Percentiles rank a stretch among this genome's conserved stretches.
Conservation (phyloP, 1,284 basidiomycete genomes). For the Veloboletus limbatus region DNA sequence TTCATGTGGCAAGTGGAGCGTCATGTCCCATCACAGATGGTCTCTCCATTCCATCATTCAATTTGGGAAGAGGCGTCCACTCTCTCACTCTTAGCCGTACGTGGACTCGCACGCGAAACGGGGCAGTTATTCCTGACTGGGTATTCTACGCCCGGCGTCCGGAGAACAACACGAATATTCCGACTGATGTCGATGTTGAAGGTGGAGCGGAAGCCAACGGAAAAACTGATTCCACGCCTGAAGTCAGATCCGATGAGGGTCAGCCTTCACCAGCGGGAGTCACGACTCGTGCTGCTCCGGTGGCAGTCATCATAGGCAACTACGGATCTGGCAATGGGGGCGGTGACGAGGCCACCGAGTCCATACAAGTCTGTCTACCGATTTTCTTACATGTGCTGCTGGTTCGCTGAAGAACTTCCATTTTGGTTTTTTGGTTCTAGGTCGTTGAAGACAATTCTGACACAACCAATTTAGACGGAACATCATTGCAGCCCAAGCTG, state of each 20-base stretch:
- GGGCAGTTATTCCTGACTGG: constrained; percentile 49
- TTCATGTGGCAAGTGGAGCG: background rate
- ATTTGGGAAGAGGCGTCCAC: constrained; percentile 63
- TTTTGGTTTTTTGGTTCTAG: constrained; percentile 16
- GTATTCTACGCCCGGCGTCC: constrained; percentile 39
- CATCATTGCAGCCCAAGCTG: constrained; percentile 9
- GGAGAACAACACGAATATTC: constrained; percentile 9
- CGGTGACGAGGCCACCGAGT: background rate
- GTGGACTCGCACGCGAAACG: constrained; percentile 33
- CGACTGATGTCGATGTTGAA: constrained; percentile 24
- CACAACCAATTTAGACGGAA: background rate
- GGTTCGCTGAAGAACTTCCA: constrained; percentile 16
- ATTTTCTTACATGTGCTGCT: background rate
- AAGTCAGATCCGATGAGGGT: background rate
- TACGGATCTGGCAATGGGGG: background rate
- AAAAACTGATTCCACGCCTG: background rate
- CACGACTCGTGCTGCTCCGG: background rate
- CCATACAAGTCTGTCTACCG: constrained; percentile 25
- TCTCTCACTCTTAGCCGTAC: constrained; percentile 48
- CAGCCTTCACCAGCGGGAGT: background rate
- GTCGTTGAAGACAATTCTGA: background rate
- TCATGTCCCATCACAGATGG: constrained; percentile 53
- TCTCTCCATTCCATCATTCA: constrained; percentile 86
- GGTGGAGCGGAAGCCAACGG: constrained; percentile 11
- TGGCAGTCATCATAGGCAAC: background rate